phyloP scores from a whole-genome alignment of 2,329 filamentous ascomycete genomes.

The Leptographium procerum region DNA sequence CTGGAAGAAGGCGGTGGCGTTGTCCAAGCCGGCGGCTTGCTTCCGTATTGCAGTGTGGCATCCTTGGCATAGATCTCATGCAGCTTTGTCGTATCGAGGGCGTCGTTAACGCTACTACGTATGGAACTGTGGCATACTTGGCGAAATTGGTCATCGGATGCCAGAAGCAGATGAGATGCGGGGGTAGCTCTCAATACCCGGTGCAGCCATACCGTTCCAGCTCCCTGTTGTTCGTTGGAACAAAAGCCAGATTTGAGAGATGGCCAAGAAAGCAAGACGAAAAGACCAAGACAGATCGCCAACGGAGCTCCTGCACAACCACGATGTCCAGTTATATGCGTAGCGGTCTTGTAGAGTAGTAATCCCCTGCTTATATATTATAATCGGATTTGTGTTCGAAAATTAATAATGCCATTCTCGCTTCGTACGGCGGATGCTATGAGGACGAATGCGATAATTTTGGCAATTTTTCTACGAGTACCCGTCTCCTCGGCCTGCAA shows the following conservation, averaged over 20 bases:
- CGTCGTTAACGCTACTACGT: not conserved
- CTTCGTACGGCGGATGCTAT: no score
- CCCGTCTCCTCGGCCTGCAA: not conserved
- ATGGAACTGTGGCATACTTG: no score
- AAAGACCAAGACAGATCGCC: not conserved
- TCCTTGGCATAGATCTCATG: not conserved
- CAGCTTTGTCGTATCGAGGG: not conserved
- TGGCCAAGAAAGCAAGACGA: not conserved
- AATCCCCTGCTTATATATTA: no score
- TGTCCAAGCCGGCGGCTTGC: not conserved
- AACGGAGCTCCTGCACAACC: no score
- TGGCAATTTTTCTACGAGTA: no score
- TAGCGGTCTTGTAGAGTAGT: no score
- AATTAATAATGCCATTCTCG: no score
- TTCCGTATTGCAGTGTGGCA: not conserved
- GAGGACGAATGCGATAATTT: no score
- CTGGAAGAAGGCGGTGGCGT: not conserved
- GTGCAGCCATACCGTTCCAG: not conserved
- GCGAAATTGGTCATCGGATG: no score
- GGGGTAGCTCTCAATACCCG: no score
- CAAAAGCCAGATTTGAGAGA: not conserved
- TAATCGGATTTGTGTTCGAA: no score
- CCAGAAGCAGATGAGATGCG: not conserved
- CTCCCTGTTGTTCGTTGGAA: not conserved
- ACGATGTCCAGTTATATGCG: no score